Base-by-base conservation (phyloP, 768 basidiomycete species). In the Auriculariales sp. region DNA sequence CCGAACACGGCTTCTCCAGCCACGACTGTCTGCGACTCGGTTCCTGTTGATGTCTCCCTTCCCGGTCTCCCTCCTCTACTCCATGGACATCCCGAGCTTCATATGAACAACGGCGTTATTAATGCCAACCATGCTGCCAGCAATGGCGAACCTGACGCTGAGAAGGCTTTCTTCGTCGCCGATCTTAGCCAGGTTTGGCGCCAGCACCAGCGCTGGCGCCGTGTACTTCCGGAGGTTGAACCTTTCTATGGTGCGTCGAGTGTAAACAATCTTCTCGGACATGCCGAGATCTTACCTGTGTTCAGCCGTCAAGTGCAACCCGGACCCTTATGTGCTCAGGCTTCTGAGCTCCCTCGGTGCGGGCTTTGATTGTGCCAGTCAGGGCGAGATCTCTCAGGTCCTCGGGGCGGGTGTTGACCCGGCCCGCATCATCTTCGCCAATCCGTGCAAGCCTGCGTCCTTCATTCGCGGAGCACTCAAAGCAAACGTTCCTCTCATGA, bases 311-410 rank as follows among this genome's bases (percentile, higher is more conserved):
- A 99, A 99, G 69, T 95, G 91, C 68, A 99, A 99, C 69, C 94
- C 95, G 19, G 94, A 98, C 59, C 91, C 92, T 3, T 89, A 89
- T 59, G 81, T 99, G 51, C 72, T 98, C 47, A 82, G 91, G 52
- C 75, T 99, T 46, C 77, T 99, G 34, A 88, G 89, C 15, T 78
- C 88, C 28, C 68, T 97, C 46, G 95, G 95, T 25, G 71, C 87
- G 1, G 92, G 92, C 14, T 99, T 99, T 67, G 95, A 99, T 65
- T 98, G 95, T 59, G 95, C 95, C 14, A 98, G 94, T 32, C 84
- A 88, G 56, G 80, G 83, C 51, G 95, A 99, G 67, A 97, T 99
- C 57, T 72, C 75, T 19, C 76, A 78, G 54, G 83, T 98, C 25
- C 70, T 95, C 24, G 67, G 67, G 10, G 65, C 92, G 3, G 81